Evolutionary conservation across 176 grass and related monocot genomes (phyloP).

Genomic region (Avena insularis): DNA sequence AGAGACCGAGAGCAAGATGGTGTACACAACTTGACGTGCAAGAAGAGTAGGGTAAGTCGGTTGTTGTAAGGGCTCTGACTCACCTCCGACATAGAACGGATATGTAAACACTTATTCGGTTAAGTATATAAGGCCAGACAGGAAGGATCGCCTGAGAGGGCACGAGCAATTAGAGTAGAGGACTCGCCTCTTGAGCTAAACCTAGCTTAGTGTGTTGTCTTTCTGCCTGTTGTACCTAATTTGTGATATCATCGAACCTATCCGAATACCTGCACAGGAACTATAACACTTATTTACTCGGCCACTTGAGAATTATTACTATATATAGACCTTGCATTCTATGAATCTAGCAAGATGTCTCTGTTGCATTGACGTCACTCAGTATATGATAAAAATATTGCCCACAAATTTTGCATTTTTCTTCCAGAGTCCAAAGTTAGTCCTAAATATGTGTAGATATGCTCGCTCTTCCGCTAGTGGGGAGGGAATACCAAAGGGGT

Average conservation of each 20-base stretch:
- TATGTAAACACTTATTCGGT: too few species aligned
- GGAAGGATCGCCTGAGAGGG: too few species aligned
- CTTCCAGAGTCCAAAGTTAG: background rate
- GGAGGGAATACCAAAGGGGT: too few species aligned
- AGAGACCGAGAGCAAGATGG: too few species aligned
- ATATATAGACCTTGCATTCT: background rate
- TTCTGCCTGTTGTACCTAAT: constrained; percentile 52
- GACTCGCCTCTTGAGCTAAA: too few species aligned
- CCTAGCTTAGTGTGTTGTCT: background rate
- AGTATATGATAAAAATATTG: background rate
- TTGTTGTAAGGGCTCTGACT: too few species aligned
- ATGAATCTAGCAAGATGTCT: background rate
- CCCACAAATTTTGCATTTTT: background rate
- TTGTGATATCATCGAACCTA: constrained; percentile 56
- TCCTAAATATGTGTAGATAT: background rate
- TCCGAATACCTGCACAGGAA: constrained; percentile 31
- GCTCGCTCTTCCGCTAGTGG: background rate
- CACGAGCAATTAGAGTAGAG: too few species aligned
- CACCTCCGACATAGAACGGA: too few species aligned
- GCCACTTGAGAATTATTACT: constrained; percentile 25
- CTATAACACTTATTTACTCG: background rate
- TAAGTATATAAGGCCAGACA: too few species aligned
- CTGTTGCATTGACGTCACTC: background rate
- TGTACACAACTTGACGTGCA: too few species aligned
- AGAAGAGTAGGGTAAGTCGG: too few species aligned